A percentile compares a stretch with the other conserved stretches of the same genome.
Conservation (phyloP, 2,329 filamentous ascomycete species). For the Neofusicoccum cordaticola region DNA sequence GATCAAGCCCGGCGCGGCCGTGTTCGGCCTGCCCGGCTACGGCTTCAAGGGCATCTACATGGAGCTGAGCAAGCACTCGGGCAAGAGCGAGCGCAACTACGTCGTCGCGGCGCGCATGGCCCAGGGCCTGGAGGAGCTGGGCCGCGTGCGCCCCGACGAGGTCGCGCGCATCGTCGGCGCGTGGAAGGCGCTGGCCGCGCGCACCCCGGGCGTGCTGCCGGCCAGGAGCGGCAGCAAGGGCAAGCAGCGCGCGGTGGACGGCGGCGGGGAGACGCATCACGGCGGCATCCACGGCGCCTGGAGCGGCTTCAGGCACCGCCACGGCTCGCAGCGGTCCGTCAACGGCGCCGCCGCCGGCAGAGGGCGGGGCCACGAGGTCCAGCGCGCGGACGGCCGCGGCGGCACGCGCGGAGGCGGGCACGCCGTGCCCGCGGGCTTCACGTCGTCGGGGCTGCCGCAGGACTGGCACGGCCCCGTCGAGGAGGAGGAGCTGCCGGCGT, state of each 20-base stretch:
- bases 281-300: not conserved
- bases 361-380: not conserved
- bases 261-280: not conserved
- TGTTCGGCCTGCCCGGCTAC: constrained; percentile 21
- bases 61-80: constrained; percentile 22
- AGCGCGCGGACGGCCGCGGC: not conserved
- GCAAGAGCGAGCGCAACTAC: constrained; percentile 19
- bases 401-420: not conserved
- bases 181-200: not conserved
- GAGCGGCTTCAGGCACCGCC: not conserved
- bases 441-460: not conserved
- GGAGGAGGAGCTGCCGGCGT: not conserved
- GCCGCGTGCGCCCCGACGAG: too few relatives aligned
- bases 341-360: not conserved
- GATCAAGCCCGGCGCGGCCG: constrained; percentile 24
- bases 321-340: not conserved
- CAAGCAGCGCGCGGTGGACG: not conserved
- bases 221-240: not conserved
- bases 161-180: not conserved
- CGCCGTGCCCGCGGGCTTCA: not conserved
- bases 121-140: constrained; percentile 23
- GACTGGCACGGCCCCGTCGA: not conserved
- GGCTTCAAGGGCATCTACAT: constrained; percentile 23
- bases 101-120: constrained; percentile 21
- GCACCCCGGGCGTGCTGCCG: not conserved